Conservation (phyloP, 2,329 filamentous ascomycete genomes). For the Pleoardoris graminearum region DNA sequence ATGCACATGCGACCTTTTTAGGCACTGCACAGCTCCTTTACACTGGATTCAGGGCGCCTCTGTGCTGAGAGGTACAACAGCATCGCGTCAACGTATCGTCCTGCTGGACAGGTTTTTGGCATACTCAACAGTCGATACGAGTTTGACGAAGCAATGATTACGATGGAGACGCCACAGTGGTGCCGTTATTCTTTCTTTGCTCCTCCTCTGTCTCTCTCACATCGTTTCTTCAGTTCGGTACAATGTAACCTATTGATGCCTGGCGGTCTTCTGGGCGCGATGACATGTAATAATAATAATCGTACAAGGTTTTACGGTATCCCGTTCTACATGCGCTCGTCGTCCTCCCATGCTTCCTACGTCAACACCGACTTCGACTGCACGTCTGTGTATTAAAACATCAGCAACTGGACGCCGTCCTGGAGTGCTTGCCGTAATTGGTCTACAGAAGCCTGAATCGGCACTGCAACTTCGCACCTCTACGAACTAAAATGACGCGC, state of each 20-base stretch:
- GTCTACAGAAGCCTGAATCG: too few relatives aligned
- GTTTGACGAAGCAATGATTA: conserved; percentile 20
- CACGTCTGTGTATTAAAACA: too few relatives aligned
- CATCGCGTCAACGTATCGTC: background rate
- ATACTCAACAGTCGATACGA: conserved; percentile 13
- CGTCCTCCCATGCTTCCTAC: background rate
- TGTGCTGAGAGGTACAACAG: too few relatives aligned
- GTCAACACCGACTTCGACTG: too few relatives aligned
- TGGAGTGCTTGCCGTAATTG: too few relatives aligned
- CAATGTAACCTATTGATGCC: conserved; percentile 18
- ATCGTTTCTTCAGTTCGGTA: conserved; percentile 6
- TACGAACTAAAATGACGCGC: too few relatives aligned
- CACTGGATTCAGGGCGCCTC: too few relatives aligned
- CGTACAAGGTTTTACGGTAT: conserved; percentile 16
- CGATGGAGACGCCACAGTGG: conserved; percentile 11
- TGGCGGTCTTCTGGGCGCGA: conserved; percentile 9
- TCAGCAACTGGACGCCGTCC: too few relatives aligned
- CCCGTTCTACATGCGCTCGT: too few relatives aligned
- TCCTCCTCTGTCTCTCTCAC: background rate
- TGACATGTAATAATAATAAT: conserved; percentile 19
- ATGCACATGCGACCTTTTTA: conserved; percentile 34
- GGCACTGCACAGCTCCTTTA: too few relatives aligned
- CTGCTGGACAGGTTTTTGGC: conserved; percentile 19
- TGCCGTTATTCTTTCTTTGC: background rate
- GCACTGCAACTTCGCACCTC: too few relatives aligned